Percentiles rank a stretch among this genome's conserved stretches.
These are phyloP conservation scores for Cryphonectria parasitica DNA, from an alignment of 2,329 filamentous ascomycete genomes.

Conservation along the genomic window DNA sequence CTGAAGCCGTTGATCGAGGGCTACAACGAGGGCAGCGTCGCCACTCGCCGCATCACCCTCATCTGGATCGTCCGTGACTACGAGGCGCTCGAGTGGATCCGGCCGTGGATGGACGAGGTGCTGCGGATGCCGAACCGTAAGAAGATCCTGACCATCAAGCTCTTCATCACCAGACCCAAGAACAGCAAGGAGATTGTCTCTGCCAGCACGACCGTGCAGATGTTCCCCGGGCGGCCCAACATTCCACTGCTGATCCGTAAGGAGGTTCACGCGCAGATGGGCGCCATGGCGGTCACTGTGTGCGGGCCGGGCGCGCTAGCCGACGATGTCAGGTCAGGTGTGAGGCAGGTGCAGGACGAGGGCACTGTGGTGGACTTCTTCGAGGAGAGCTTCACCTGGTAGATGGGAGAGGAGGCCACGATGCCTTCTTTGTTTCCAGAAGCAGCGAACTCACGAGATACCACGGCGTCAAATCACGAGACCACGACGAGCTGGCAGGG, in stretches of 20 bases:
- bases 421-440: not conserved
- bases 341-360: constrained; percentile 64
- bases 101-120: constrained; percentile 78
- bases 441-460: constrained; percentile 21
- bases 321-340: constrained; percentile 74
- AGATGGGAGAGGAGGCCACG: constrained; percentile 26
- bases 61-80: constrained; percentile 93
- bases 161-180: constrained; percentile 88
- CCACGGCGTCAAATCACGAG: constrained; percentile 26
- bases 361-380: constrained; percentile 71
- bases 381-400: constrained; percentile 77
- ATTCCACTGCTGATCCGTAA: constrained; percentile 76
- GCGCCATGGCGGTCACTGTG: constrained; percentile 85
- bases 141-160: constrained; percentile 81
- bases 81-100: constrained; percentile 90
- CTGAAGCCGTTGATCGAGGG: constrained; percentile 76
- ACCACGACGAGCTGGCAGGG: constrained; percentile 13
- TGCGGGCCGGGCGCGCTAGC: constrained; percentile 76
- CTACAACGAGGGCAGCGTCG: constrained; percentile 71
- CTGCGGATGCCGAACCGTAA: constrained; percentile 79
- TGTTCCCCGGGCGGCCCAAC: constrained; percentile 89
- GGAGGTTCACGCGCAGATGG: constrained; percentile 80
- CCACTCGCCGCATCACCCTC: constrained; percentile 79
- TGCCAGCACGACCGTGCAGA: constrained; percentile 79
- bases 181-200: constrained; percentile 81